A percentile compares a stretch with the other conserved stretches of the same genome.
Evolutionary conservation across 805 yeast species (phyloP).

Genomic region (Spencermartinsiella europaea): DNA sequence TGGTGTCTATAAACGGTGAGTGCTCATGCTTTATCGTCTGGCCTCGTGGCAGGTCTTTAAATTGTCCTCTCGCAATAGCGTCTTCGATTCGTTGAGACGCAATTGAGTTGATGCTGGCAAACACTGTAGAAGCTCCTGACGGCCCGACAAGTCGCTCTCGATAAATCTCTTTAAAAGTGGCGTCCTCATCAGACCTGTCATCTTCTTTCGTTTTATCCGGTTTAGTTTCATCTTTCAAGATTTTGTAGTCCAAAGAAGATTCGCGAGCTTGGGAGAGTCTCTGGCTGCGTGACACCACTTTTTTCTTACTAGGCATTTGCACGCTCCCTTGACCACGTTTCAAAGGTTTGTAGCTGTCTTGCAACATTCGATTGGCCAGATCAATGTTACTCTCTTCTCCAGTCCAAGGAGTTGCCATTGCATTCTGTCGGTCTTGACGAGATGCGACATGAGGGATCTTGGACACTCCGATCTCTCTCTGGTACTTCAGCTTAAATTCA

Average conservation of each 20-base stretch:
- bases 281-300: slow-evolving; percentile 20
- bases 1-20: slow-evolving; percentile 57
- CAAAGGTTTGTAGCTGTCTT: slow-evolving; percentile 45
- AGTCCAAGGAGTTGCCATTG: slow-evolving; percentile 52
- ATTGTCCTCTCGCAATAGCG: slow-evolving; percentile 65
- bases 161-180: slow-evolving; percentile 52
- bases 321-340: slow-evolving; percentile 11
- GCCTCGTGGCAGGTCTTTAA: slow-evolving; percentile 60
- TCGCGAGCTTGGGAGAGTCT: slow-evolving; percentile 61
- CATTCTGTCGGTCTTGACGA: slow-evolving; percentile 43
- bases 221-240: slow-evolving; percentile 37
- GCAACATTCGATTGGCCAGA: slow-evolving; percentile 48
- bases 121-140: slow-evolving; percentile 30
- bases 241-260: slow-evolving; percentile 55
- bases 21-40: slow-evolving; percentile 43
- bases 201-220: slow-evolving; percentile 20
- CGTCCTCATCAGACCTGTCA: slow-evolving; percentile 41
- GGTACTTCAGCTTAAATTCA: slow-evolving; percentile 37
- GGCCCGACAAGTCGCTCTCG: slow-evolving; percentile 44
- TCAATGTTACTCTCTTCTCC: slow-evolving; percentile 50
- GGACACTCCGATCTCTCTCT: slow-evolving; percentile 37
- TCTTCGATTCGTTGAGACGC: slow-evolving; percentile 77
- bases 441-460: slow-evolving; percentile 43
- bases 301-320: slow-evolving; percentile 24
- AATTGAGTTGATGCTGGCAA: slow-evolving; percentile 49